phyloP scores from a whole-genome alignment of 2,329 filamentous ascomycete species.

The Pseudopyrenochaeta lycopersici region DNA sequence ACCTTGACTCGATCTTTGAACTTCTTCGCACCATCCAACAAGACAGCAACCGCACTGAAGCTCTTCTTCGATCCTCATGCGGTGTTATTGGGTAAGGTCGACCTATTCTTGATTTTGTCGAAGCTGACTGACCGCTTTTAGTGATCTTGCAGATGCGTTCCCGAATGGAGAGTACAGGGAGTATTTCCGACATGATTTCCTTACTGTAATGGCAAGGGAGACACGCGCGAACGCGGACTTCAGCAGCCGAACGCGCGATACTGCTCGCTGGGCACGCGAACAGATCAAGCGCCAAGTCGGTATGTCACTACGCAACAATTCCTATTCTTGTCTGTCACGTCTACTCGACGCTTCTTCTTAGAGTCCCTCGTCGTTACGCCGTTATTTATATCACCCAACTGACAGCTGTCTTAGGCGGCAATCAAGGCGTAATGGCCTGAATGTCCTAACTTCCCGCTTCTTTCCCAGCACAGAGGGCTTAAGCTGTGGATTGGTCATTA shows the following conservation, averaged over 20 bases:
- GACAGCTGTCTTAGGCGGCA: conserved; percentile 40
- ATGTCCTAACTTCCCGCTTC: conserved; percentile 11
- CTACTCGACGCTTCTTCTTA: neutral
- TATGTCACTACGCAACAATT: conserved; percentile 34
- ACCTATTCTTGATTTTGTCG: neutral
- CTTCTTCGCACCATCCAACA: conserved; percentile 81
- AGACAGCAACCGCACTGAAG: conserved; percentile 89
- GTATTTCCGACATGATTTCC: conserved; percentile 90
- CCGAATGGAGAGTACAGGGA: conserved; percentile 86
- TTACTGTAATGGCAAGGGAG: conserved; percentile 89
- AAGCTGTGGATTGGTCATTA: conserved; percentile 20
- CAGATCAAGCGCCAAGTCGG: conserved; percentile 90
- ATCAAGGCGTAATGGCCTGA: conserved; percentile 49
- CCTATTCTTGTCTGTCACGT: conserved; percentile 13
- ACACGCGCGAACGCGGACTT: conserved; percentile 90
- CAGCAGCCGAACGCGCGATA: conserved; percentile 84
- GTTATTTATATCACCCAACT: conserved; percentile 32
- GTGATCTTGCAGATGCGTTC: conserved; percentile 93
- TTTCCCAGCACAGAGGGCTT: conserved; percentile 18
- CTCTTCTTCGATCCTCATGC: conserved; percentile 92
- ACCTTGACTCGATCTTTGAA: conserved; percentile 85
- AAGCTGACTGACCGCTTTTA: conserved; percentile 56
- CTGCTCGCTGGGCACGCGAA: conserved; percentile 95
- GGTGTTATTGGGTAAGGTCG: conserved; percentile 89
- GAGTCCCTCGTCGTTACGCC: conserved; percentile 2